These are phyloP conservation scores for Mariannaea elegans DNA, from an alignment of 2,329 filamentous ascomycete species.

Conservation along the genomic window DNA sequence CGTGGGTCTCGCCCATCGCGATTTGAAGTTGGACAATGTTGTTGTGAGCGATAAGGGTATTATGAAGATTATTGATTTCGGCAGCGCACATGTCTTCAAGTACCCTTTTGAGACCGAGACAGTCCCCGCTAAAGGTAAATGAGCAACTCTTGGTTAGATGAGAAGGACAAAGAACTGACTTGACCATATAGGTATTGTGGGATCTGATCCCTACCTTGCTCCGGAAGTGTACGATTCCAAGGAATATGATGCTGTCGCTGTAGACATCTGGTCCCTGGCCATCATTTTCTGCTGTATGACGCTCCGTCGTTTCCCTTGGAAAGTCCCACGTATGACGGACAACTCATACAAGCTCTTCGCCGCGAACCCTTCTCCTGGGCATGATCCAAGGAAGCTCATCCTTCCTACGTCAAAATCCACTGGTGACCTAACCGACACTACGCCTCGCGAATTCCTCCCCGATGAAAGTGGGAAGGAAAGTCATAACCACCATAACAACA, in stretches of 20 bases:
- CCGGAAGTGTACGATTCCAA: slow-evolving; percentile 95
- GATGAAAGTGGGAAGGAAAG: slow-evolving; percentile 45
- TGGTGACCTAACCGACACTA: slow-evolving; percentile 52
- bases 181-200: slow-evolving; percentile 64
- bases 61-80: slow-evolving; percentile 99
- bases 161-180: slow-evolving; percentile 22
- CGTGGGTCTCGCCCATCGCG: slow-evolving; percentile 93
- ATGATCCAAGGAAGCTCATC: slow-evolving; percentile 65
- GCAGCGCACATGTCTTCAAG: slow-evolving; percentile 94
- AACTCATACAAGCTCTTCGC: slow-evolving; percentile 96
- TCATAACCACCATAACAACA: slow-evolving; percentile 10
- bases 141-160: background rate
- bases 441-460: slow-evolving; percentile 50
- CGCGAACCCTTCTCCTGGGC: slow-evolving; percentile 80
- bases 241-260: slow-evolving; percentile 92
- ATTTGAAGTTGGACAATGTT: slow-evolving; percentile 97
- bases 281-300: slow-evolving; percentile 99
- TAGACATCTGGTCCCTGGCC: slow-evolving; percentile 97
- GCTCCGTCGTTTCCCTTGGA: slow-evolving; percentile 94
- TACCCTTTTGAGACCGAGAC: slow-evolving; percentile 90
- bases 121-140: slow-evolving; percentile 50
- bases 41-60: slow-evolving; percentile 96
- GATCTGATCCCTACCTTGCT: slow-evolving; percentile 94
- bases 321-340: slow-evolving; percentile 88
- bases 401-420: slow-evolving; percentile 53